Percentiles rank a stretch among this genome's conserved stretches.
Evolutionary conservation across 108 stramenopile species (phyloP).

Genomic region (Asterionellopsis glacialis): DNA sequence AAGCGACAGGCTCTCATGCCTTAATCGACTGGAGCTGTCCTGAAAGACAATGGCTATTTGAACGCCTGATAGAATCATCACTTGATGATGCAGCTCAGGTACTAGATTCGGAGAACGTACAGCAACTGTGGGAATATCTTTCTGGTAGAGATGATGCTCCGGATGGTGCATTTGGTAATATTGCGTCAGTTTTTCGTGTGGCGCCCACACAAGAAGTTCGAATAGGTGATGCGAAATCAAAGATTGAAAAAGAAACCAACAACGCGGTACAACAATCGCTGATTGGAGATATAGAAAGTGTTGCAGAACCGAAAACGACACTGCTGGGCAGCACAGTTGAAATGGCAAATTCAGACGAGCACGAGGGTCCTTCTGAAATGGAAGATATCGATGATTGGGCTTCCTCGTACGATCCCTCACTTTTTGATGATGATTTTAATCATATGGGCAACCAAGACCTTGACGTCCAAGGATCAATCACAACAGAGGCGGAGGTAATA

Average conservation of each 20-base stretch:
- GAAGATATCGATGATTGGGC: constrained; percentile 1
- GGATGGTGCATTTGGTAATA: constrained; percentile 30
- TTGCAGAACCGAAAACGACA: background rate
- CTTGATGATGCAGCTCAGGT: constrained; percentile 26
- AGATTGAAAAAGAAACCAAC: constrained; percentile 2
- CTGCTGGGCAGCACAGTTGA: background rate
- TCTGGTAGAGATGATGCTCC: constrained; percentile 32
- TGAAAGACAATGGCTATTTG: constrained; percentile 66
- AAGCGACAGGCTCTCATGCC: constrained; percentile 32
- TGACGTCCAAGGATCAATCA: background rate
- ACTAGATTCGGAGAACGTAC: constrained; percentile 26
- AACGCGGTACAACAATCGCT: background rate
- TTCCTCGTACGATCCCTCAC: background rate
- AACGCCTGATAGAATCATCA: constrained; percentile 46
- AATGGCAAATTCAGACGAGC: background rate
- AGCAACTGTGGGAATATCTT: constrained; percentile 25
- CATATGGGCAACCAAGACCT: background rate
- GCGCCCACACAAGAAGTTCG: background rate
- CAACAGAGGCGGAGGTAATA: constrained; percentile 8
- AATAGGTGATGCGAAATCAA: background rate
- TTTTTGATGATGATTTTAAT: background rate
- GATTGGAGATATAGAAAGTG: background rate
- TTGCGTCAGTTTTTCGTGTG: background rate
- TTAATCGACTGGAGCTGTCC: constrained; percentile 52
- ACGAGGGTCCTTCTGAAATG: background rate